Base-by-base conservation (phyloP, 2,329 filamentous ascomycete species). In the Paraphoma sp. region DNA sequence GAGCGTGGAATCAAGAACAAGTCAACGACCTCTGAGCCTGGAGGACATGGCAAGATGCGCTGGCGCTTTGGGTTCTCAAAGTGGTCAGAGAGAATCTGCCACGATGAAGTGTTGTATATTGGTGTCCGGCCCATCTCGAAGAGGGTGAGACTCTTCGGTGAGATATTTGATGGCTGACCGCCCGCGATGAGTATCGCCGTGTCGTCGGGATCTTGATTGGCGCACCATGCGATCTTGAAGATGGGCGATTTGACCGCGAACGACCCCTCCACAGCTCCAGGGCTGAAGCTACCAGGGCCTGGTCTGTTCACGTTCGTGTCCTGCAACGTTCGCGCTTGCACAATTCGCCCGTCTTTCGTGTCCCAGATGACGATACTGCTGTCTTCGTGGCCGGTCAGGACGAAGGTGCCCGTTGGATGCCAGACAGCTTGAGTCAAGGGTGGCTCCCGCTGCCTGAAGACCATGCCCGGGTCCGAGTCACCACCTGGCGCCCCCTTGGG, bases 361-460 rank as follows among this genome's bases (percentile, higher is more conserved):
- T 99, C 95, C 93, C 94, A 99, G 65, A 98, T 90, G 0, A 96
- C 94, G 45, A 99, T 80, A 66, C 92, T 97, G 33, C 90, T 89
- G 73, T 99, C 95, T 53, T 97, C 93, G 71, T 97, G 91, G 1
- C 89, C 91, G 0, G 92, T 96, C 63, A 95, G 74, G 38, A 97
- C 80, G 69, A 97, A 97, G 0, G 92, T 96, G 0, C 93, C 95
- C 1, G 92, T 96, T 0, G 95, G 95, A 78, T 99, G 95, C 93
- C 94, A 99, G 14, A 94, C 76, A 1, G 92, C 93, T 65, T 96
- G 91, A 1, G 89, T 92, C 59, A 98, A 78, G 55, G 84, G 86
- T 12, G 94, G 95, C 65, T 83, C 86, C 48, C 93, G 87, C 56
- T 85, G 74, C 12, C 84, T 83, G 54, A 88, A 86, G 36, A 87